Conservation (phyloP, 2,329 filamentous ascomycete genomes). For the Penicillium polonicum region DNA sequence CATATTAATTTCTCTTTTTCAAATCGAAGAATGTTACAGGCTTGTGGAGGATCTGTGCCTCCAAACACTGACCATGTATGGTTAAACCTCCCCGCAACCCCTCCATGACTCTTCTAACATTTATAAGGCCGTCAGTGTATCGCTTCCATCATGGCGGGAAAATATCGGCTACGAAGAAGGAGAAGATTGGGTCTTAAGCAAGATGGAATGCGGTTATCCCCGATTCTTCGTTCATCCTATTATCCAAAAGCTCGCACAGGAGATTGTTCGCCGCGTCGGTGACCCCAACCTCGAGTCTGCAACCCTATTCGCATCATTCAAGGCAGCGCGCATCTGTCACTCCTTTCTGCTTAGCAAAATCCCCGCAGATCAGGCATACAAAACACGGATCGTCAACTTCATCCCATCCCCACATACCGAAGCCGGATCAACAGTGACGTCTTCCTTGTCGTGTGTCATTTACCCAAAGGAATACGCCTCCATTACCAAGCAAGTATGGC, state of each 20-base stretch:
- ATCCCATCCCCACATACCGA: slow-evolving; percentile 63
- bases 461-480: slow-evolving; percentile 66
- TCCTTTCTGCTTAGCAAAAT: slow-evolving; percentile 62
- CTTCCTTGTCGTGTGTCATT: slow-evolving; percentile 68
- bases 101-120: slow-evolving; percentile 22
- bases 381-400: slow-evolving; percentile 55
- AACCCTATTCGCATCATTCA: slow-evolving; percentile 76
- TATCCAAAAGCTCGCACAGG: slow-evolving; percentile 70
- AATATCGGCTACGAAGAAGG: slow-evolving; percentile 96
- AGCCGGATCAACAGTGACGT: slow-evolving; percentile 55
- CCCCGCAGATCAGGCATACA: slow-evolving; percentile 40
- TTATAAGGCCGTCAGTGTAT: slow-evolving; percentile 88
- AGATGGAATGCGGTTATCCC: slow-evolving; percentile 89
- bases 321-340: slow-evolving; percentile 68
- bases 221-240: slow-evolving; percentile 89
- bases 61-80: slow-evolving; percentile 75
- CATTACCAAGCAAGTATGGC: slow-evolving; percentile 92
- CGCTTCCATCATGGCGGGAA: slow-evolving; percentile 85
- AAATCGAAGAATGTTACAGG: slow-evolving; percentile 38
- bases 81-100: slow-evolving; percentile 29
- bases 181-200: slow-evolving; percentile 76
- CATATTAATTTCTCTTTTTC: background rate
- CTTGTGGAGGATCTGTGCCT: slow-evolving; percentile 69
- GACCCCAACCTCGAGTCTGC: slow-evolving; percentile 59
- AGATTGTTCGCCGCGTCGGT: slow-evolving; percentile 62